Evolutionary conservation across 768 basidiomycete genomes (phyloP).

Genomic region (Pleurotus salmoneostramineus): DNA sequence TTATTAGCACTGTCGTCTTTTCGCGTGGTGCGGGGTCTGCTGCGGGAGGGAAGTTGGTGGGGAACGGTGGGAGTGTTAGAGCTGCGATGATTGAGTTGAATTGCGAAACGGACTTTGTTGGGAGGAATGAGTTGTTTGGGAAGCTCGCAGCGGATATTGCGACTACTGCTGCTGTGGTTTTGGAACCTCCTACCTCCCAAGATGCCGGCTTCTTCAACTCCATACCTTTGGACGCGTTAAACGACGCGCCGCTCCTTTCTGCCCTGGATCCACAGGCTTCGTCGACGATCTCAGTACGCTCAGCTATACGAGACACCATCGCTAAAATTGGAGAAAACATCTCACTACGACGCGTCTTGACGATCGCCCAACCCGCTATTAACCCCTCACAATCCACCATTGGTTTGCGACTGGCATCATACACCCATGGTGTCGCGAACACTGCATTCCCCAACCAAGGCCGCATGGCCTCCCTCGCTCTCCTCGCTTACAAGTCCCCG

Average conservation of each 20-base stretch:
- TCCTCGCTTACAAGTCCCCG: constrained; percentile 49
- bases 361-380: constrained; percentile 32
- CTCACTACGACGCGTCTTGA: constrained; percentile 55
- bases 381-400: constrained; percentile 33
- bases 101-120: constrained; percentile 98
- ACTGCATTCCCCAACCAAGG: constrained; percentile 43
- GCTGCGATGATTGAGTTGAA: constrained; percentile 90
- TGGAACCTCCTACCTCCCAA: constrained; percentile 32
- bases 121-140: constrained; percentile 77
- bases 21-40: constrained; percentile 42
- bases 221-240: constrained; percentile 45
- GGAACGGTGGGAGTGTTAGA: constrained; percentile 46
- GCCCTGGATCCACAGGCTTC: constrained; percentile 27
- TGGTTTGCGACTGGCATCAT: constrained; percentile 46
- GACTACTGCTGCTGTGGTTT: constrained; percentile 76
- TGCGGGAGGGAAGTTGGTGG: constrained; percentile 26
- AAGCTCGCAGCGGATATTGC: constrained; percentile 76
- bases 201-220: constrained; percentile 34
- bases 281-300: constrained; percentile 46
- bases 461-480: constrained; percentile 54
- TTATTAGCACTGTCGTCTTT: constrained; percentile 74
- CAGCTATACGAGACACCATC: constrained; percentile 65
- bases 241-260: constrained; percentile 66
- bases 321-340: constrained; percentile 82
- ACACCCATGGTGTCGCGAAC: constrained; percentile 56